These are phyloP conservation scores for Oryza meridionalis DNA, from an alignment of 176 grass and related monocot species.

Conservation along the genomic window DNA sequence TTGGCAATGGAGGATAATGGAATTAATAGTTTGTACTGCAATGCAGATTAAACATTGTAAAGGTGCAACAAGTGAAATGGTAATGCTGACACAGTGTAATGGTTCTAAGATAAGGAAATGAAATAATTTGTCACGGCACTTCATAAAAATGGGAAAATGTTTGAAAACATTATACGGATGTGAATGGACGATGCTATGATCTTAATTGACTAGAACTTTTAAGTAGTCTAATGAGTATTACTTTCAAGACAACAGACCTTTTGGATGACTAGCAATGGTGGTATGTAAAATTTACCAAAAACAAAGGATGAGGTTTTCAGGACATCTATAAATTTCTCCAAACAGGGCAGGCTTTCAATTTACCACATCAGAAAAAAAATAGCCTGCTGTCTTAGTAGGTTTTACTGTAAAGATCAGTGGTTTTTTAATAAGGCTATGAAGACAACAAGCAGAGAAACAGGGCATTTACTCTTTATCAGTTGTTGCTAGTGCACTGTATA, in stretches of 20 bases:
- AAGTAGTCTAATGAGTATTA: conserved; percentile 18
- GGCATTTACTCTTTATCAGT: not conserved
- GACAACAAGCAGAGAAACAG: not conserved
- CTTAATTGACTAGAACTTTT: not conserved
- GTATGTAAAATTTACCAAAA: not conserved
- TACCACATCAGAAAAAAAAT: conserved; percentile 13
- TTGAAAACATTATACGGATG: not conserved
- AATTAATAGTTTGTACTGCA: not conserved
- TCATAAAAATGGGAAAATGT: not conserved
- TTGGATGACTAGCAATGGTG: not conserved
- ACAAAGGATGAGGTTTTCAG: not conserved
- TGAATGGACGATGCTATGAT: not conserved
- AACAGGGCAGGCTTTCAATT: not conserved
- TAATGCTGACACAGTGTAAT: not conserved
- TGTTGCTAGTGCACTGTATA: not conserved
- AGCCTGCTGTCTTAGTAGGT: not conserved
- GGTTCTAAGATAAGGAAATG: conserved; percentile 3
- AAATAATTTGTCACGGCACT: not conserved
- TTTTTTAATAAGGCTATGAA: not conserved
- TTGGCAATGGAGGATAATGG: not conserved
- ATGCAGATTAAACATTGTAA: not conserved
- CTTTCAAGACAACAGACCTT: conserved; percentile 12
- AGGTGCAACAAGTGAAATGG: not conserved
- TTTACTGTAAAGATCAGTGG: not conserved
- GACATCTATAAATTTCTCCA: not conserved